These are phyloP conservation scores for Przewalskia tangutica DNA, from an alignment of 257 asterid species.

Conservation along the genomic window DNA sequence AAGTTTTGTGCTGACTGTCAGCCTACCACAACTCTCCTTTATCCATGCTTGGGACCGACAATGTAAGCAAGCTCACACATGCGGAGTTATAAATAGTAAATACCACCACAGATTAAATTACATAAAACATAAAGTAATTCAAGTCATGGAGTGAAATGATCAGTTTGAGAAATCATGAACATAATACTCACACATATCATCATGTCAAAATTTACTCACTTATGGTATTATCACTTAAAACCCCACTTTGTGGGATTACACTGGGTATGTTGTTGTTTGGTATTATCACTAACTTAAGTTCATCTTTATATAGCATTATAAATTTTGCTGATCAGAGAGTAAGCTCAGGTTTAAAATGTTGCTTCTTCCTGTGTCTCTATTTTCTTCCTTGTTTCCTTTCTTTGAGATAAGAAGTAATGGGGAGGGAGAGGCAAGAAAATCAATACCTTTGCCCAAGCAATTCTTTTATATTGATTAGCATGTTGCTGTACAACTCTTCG, in stretches of 20 bases:
- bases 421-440: background rate
- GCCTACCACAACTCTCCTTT: background rate
- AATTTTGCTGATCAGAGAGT: background rate
- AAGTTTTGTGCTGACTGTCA: background rate
- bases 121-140: background rate
- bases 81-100: background rate
- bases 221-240: background rate
- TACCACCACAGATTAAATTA: background rate
- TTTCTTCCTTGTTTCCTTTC: background rate
- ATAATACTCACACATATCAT: background rate
- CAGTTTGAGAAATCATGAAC: background rate
- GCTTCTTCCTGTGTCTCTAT: background rate
- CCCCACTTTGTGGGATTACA: too few relatives aligned
- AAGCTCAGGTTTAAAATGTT: background rate
- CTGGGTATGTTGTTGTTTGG: background rate
- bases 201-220: background rate
- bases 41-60: background rate
- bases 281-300: background rate
- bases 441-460: constrained; percentile 90
- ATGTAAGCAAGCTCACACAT: background rate
- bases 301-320: background rate
- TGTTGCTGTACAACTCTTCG: constrained; percentile 94
- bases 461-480: constrained; percentile 92
- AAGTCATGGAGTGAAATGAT: background rate
- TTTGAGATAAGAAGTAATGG: background rate